These are phyloP conservation scores for Phytophthora pluvialis DNA, from an alignment of 352 stramenopile genomes.

Conservation along the genomic window DNA sequence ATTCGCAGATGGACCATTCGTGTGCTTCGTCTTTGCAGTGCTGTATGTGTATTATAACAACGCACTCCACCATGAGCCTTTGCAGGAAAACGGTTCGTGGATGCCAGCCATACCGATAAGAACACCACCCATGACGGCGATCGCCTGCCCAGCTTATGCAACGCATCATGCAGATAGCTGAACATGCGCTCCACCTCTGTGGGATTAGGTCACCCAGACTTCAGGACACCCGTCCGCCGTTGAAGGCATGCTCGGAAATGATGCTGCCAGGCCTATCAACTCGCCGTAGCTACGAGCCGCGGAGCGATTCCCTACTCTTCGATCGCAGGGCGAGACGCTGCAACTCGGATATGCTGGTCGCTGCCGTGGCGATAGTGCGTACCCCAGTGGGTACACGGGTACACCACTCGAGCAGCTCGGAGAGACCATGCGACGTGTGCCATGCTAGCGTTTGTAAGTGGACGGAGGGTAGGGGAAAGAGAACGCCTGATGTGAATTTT, in stretches of 20 bases:
- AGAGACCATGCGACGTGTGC: constrained; percentile 41
- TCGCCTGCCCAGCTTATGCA: too few species aligned
- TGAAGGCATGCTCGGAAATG: too few species aligned
- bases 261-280: too few species aligned
- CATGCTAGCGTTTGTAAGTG: constrained; percentile 34
- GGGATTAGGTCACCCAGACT: too few species aligned
- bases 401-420: neutral
- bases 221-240: too few species aligned
- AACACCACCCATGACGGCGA: neutral
- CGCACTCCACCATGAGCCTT: too few species aligned
- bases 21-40: neutral
- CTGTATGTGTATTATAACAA: too few species aligned
- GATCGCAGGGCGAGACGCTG: neutral
- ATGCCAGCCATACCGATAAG: neutral
- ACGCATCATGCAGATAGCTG: too few species aligned
- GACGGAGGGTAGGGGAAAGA: constrained; percentile 12
- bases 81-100: neutral
- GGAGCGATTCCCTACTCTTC: too few species aligned
- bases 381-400: neutral
- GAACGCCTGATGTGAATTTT: constrained; percentile 10
- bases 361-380: neutral
- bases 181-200: too few species aligned
- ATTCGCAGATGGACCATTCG: too few species aligned
- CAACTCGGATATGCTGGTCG: neutral
- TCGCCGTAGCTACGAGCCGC: too few species aligned